A percentile compares a stretch with the other conserved stretches of the same genome.
Conservation (phyloP, 176 grass and related monocot species). For the Ananas comosus region DNA sequence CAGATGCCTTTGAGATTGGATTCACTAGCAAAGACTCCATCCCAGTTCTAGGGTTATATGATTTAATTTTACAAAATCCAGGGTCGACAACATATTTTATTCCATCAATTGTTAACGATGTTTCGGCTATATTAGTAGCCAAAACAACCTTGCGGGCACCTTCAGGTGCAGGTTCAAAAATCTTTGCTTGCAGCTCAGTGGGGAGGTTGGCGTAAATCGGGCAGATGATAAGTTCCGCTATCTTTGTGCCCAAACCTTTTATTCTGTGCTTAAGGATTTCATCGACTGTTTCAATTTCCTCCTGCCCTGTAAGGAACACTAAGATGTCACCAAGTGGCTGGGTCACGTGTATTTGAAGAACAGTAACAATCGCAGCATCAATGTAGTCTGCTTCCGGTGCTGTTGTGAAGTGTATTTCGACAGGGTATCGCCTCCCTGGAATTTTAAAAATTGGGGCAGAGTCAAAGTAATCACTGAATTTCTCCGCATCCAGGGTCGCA, state of each 20-base stretch:
- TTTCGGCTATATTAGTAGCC: constrained; percentile 96
- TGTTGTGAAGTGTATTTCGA: constrained; percentile 81
- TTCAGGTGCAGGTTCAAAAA: constrained; percentile 85
- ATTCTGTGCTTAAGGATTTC: constrained; percentile 90
- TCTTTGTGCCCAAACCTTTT: constrained; percentile 87
- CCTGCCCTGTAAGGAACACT: constrained; percentile 86
- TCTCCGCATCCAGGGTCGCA: constrained; percentile 88
- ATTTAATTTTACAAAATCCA: constrained; percentile 92
- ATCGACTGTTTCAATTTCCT: constrained; percentile 96
- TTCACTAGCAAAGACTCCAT: constrained; percentile 85
- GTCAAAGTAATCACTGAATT: constrained; percentile 95
- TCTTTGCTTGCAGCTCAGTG: constrained; percentile 92
- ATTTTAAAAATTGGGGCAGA: constrained; percentile 85
- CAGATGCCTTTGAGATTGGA: constrained; percentile 92
- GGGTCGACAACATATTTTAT: constrained; percentile 96
- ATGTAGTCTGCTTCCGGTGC: constrained; percentile 97
- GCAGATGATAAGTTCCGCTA: constrained; percentile 79
- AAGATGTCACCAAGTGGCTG: constrained; percentile 81
- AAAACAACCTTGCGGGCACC: constrained; percentile 87
- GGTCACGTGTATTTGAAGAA: constrained; percentile 90
- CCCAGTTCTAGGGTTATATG: constrained; percentile 78
- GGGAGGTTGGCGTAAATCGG: constrained; percentile 96
- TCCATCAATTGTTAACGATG: constrained; percentile 91
- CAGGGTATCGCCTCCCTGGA: constrained; percentile 71
- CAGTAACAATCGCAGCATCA: constrained; percentile 87